Base-by-base conservation (phyloP, 2,329 filamentous ascomycete genomes). In the Phialemonium atrogriseum region DNA sequence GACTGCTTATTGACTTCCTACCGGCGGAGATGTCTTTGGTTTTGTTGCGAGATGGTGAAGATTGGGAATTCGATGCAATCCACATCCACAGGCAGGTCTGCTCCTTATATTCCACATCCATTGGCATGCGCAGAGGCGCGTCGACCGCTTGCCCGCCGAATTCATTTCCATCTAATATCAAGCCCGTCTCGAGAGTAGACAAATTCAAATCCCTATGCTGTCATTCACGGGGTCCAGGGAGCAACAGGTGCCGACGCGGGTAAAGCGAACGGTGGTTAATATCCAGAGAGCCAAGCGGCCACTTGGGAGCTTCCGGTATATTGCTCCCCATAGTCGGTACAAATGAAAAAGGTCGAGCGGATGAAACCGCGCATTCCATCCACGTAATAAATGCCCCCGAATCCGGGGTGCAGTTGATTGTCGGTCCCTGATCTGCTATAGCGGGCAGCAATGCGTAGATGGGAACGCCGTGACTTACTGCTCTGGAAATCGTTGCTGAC, bases 201-300 rank as follows among this genome's bases (percentile, higher is more conserved):
- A 13, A 7, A 16, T 15, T 5, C 3, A 13, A n/a, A 15, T 24
- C 28, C 3, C 11, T 11, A 19, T 30, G 28, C 24, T 21, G 28
- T 30, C 28, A 30, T 9, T 23, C 21, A n/a, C 28, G 10, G 28
- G 12, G 7, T 10, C 13, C 21, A 22, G 24, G 28, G 28, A 30
- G 28, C 15, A 5, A 17, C 15, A 30, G 12, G 13, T 30, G 28
- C 28, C 28, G 28, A 30, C 12, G 20, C 28, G 28, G 28, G 19
- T 23, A 30, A 30, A 30, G 21, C 21, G 28, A 21, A 18, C 22
- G 28, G 15, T 21, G 28, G 28, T 24, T 30, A 30, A 30, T 23
- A 13, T 23, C 28, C 24, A 17, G 27, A 28, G 17, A 15, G 15
- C 27, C 27, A 28, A 28, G 27, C 27, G 21, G 27, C 27, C 27